These are phyloP conservation scores for Verruconis gallopava DNA, from an alignment of 2,329 filamentous ascomycete species.

Conservation along the genomic window DNA sequence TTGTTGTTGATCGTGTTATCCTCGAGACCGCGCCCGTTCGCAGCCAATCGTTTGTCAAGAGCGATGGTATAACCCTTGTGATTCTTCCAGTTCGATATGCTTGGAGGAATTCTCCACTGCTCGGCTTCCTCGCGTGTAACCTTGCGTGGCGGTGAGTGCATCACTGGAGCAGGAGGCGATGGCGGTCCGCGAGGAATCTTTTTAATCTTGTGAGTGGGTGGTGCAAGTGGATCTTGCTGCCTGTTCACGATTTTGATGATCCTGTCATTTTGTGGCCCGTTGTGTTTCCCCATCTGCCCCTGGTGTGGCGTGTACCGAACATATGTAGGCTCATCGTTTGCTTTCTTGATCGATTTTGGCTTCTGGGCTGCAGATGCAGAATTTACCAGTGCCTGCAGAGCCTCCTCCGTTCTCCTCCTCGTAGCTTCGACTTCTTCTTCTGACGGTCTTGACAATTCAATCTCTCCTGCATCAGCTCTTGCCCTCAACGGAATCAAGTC, in stretches of 20 bases:
- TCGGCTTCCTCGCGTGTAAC: conserved; percentile 95
- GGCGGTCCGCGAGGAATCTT: conserved; percentile 90
- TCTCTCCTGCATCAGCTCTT: conserved; percentile 81
- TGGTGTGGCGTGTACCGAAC: conserved; percentile 70
- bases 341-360: conserved; percentile 83
- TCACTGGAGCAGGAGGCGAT: conserved; percentile 81
- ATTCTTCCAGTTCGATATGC: conserved; percentile 98
- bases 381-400: conserved; percentile 66
- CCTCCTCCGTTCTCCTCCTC: conserved; percentile 77
- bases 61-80: conserved; percentile 96
- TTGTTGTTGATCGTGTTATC: conserved; percentile 97
- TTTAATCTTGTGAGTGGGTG: conserved; percentile 97
- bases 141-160: conserved; percentile 90
- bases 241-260: conserved; percentile 98
- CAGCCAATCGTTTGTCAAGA: conserved; percentile 86
- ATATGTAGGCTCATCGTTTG: conserved; percentile 77
- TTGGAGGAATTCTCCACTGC: conserved; percentile 82
- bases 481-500: conserved; percentile 90
- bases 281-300: conserved; percentile 85
- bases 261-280: conserved; percentile 71
- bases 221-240: conserved; percentile 89
- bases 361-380: conserved; percentile 85
- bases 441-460: conserved; percentile 73
- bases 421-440: conserved; percentile 74
- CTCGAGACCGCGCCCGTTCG: conserved; percentile 81